Evolutionary conservation across 768 basidiomycete genomes (phyloP).

Genomic region (Hygrocybe coccinea): DNA sequence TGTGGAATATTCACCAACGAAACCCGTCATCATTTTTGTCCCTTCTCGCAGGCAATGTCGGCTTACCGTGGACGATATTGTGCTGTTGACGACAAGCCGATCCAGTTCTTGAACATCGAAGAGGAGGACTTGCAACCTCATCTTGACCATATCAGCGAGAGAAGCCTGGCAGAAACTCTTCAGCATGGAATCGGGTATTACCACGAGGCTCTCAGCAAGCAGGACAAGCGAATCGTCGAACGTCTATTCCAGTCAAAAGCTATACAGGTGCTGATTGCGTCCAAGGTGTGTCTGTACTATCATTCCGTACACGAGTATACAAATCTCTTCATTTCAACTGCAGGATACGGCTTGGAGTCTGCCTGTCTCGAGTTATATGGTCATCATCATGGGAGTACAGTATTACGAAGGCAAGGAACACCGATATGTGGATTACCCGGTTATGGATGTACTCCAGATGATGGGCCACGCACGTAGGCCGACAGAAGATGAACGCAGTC

Average conservation of each 20-base stretch:
- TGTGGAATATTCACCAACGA: too few relatives aligned
- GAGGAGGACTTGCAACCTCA: too few relatives aligned
- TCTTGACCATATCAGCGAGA: too few relatives aligned
- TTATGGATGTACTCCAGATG: slow-evolving; percentile 99
- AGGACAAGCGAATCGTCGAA: slow-evolving; percentile 93
- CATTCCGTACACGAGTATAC: not conserved
- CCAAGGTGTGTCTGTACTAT: slow-evolving; percentile 51
- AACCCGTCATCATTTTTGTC: too few relatives aligned
- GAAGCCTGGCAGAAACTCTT: too few relatives aligned
- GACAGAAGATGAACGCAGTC: slow-evolving; percentile 77
- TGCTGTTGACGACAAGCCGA: too few relatives aligned
- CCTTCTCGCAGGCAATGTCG: too few relatives aligned
- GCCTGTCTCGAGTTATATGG: slow-evolving; percentile 93
- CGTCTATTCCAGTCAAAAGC: slow-evolving; percentile 90
- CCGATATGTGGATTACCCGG: slow-evolving; percentile 95
- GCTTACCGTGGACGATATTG: too few relatives aligned
- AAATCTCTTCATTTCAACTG: not conserved
- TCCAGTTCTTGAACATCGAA: too few relatives aligned
- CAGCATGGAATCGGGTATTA: slow-evolving; percentile 93
- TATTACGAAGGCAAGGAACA: slow-evolving; percentile 96
- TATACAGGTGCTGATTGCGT: too few relatives aligned
- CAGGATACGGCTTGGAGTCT: slow-evolving; percentile 96
- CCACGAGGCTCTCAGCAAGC: slow-evolving; percentile 87
- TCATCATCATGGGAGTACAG: slow-evolving; percentile 99
- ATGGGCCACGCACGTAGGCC: slow-evolving; percentile 97